Evolutionary conservation across 1,139 yeast genomes (phyloP).

Genomic region (Suhomyces taliae): DNA sequence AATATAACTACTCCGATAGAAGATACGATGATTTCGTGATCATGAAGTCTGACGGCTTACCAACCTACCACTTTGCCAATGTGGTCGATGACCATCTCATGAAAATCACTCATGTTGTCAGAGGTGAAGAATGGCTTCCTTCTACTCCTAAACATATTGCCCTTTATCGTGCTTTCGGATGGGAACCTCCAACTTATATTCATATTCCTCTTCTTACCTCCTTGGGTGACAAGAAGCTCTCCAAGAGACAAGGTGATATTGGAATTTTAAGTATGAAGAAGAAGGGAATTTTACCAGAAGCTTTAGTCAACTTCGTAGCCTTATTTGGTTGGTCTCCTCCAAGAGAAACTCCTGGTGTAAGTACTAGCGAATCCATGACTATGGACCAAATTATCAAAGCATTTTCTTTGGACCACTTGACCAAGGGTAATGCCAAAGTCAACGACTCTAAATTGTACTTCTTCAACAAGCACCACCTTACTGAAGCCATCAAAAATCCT

Average conservation of each 20-base stretch:
- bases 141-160: constrained; percentile 95
- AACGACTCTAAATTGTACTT: constrained; percentile 70
- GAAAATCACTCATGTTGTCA: constrained; percentile 88
- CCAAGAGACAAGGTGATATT: constrained; percentile 82
- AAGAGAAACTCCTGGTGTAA: constrained; percentile 49
- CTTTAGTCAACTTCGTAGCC: constrained; percentile 82
- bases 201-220: constrained; percentile 89
- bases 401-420: constrained; percentile 65
- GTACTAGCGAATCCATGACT: constrained; percentile 59
- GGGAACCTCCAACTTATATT: constrained; percentile 79
- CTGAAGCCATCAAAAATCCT: constrained; percentile 35
- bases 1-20: constrained; percentile 63
- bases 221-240: constrained; percentile 71
- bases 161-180: constrained; percentile 79
- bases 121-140: constrained; percentile 98
- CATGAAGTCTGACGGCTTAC: constrained; percentile 86
- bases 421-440: constrained; percentile 93
- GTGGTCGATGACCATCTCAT: constrained; percentile 93
- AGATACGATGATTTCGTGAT: constrained; percentile 89
- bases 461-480: constrained; percentile 72
- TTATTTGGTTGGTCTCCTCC: constrained; percentile 94
- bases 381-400: constrained; percentile 51
- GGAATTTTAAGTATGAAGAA: constrained; percentile 61
- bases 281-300: constrained; percentile 78
- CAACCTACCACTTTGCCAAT: constrained; percentile 95